A percentile compares a stretch with the other conserved stretches of the same genome.
Evolutionary conservation across 192 early-diverging fungal genomes (phyloP).

Genomic region (Rhizophagus prolifer): DNA sequence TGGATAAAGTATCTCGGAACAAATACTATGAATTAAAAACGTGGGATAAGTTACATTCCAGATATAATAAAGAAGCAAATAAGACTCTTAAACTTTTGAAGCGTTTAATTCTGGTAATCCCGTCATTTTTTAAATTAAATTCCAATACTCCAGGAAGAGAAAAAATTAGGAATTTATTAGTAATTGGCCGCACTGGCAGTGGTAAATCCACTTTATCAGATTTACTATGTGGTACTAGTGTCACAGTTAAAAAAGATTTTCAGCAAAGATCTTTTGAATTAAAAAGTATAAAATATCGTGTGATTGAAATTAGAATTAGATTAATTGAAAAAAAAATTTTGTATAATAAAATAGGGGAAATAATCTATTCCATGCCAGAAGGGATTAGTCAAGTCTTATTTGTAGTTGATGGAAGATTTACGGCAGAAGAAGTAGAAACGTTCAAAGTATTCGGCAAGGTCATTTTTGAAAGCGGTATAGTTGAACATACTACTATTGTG

Average conservation of each 20-base stretch:
- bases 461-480: neutral
- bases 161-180: neutral
- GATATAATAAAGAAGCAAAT: too few species aligned
- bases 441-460: neutral
- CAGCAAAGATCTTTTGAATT: neutral
- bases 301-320: neutral
- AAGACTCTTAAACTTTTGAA: too few species aligned
- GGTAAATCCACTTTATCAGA: slow-evolving; percentile 10
- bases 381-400: slow-evolving; percentile 9
- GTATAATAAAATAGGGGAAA: neutral
- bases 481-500: slow-evolving; percentile 8
- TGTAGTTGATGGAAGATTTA: neutral
- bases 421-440: neutral
- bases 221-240: neutral
- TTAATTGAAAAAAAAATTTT: neutral
- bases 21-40: too few species aligned
- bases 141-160: too few species aligned
- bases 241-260: neutral
- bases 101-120: too few species aligned
- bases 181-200: neutral
- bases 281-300: neutral
- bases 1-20: too few species aligned
- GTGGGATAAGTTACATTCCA: too few species aligned
- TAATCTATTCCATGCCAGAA: neutral
- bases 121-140: too few species aligned